A percentile compares a stretch with the other conserved stretches of the same genome.
Conservation (phyloP, 345 rosid species). For the Populus tremula region DNA sequence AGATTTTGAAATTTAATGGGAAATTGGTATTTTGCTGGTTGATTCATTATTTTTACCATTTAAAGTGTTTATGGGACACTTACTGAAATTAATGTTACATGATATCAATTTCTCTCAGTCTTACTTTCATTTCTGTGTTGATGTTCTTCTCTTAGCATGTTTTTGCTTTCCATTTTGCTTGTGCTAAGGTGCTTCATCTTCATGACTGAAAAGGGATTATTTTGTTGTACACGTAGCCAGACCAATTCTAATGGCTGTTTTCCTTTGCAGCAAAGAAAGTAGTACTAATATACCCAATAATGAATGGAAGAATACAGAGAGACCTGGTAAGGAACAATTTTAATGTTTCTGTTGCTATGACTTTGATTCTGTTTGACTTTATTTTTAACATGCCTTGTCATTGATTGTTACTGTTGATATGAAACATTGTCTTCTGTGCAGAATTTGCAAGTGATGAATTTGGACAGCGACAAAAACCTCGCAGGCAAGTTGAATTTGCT, state of each 20-base stretch:
- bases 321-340: slow-evolving; percentile 45
- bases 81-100: neutral
- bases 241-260: slow-evolving; percentile 13
- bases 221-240: neutral
- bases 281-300: slow-evolving; percentile 38
- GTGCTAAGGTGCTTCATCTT: neutral
- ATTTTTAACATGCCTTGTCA: neutral
- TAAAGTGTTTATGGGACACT: neutral
- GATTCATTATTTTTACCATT: neutral
- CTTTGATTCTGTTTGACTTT: neutral
- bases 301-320: slow-evolving; percentile 52
- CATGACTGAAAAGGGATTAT: neutral
- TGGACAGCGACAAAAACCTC: slow-evolving; percentile 56
- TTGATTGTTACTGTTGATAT: neutral
- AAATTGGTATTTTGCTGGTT: neutral
- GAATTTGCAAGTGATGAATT: slow-evolving; percentile 52
- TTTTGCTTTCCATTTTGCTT: neutral
- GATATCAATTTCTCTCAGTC: neutral
- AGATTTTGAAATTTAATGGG: neutral
- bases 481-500: slow-evolving; percentile 43
- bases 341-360: neutral
- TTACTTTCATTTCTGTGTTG: neutral
- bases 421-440: slow-evolving; percentile 26
- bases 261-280: slow-evolving; percentile 53
- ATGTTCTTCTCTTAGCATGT: neutral